phyloP scores from a whole-genome alignment of 768 basidiomycete species.

The Serpula lacrymans region DNA sequence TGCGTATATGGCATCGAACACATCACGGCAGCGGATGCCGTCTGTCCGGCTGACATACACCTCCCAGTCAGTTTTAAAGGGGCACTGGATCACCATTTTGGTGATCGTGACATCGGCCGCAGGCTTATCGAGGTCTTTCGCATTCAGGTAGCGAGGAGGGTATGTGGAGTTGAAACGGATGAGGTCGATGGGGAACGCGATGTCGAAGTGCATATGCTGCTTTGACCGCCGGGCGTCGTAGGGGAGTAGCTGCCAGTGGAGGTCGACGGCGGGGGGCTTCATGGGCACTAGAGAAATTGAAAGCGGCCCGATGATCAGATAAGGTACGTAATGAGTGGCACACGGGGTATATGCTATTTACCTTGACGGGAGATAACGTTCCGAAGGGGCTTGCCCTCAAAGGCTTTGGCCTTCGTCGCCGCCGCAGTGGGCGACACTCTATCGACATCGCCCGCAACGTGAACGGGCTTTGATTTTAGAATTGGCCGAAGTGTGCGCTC shows the following conservation, averaged over 20 bases:
- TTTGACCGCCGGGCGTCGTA: slow-evolving; percentile 29
- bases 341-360: slow-evolving; percentile 4
- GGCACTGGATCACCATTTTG: slow-evolving; percentile 48
- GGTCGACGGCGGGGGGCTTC: slow-evolving; percentile 37
- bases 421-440: no score
- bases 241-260: slow-evolving; percentile 50
- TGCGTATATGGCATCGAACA: slow-evolving; percentile 56
- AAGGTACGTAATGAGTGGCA: slow-evolving; percentile 17
- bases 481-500: no score
- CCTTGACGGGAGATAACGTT: no score
- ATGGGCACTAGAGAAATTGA: slow-evolving; percentile 31
- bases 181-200: slow-evolving; percentile 40
- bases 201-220: slow-evolving; percentile 47
- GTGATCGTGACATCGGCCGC: slow-evolving; percentile 42
- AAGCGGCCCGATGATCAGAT: slow-evolving; percentile 22
- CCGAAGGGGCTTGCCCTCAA: no score
- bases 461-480: no score
- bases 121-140: slow-evolving; percentile 38
- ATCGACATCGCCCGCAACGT: no score
- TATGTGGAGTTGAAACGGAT: slow-evolving; percentile 19
- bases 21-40: slow-evolving; percentile 52
- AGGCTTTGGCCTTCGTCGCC: no score
- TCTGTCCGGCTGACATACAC: slow-evolving; percentile 40
- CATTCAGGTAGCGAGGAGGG: slow-evolving; percentile 26
- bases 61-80: slow-evolving; percentile 37